These are phyloP conservation scores for Globisporangium cederbergense DNA, from an alignment of 352 stramenopile species.

Conservation along the genomic window DNA sequence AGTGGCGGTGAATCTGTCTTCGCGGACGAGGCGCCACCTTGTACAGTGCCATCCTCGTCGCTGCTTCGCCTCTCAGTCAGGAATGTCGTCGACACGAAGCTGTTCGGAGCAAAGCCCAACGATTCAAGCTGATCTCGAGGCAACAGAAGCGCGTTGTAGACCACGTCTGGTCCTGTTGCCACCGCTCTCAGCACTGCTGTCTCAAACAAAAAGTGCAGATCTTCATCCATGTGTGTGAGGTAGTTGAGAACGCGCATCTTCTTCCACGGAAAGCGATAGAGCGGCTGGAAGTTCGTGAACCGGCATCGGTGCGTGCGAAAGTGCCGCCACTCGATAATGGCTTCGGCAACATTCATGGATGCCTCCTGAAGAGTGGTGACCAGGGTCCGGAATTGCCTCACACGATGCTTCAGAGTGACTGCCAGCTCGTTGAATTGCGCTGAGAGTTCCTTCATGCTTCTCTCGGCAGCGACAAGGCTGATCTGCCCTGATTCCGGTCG, in stretches of 20 bases:
- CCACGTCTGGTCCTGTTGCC: constrained; percentile 26
- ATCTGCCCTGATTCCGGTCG: constrained; percentile 12
- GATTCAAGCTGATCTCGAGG: constrained; percentile 21
- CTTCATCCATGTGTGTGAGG: constrained; percentile 35
- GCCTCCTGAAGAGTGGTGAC: constrained; percentile 24
- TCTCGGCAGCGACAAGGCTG: constrained; percentile 4
- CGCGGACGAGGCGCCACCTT: not conserved
- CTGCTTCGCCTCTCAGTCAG: constrained; percentile 31
- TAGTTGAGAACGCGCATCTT: constrained; percentile 40
- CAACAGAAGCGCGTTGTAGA: constrained; percentile 46
- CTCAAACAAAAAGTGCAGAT: constrained; percentile 39
- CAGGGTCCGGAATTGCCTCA: constrained; percentile 30
- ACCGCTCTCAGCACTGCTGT: constrained; percentile 31
- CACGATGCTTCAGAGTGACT: constrained; percentile 25
- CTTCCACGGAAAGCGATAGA: constrained; percentile 49
- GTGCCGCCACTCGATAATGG: constrained; percentile 41
- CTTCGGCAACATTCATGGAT: constrained; percentile 36
- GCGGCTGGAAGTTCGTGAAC: constrained; percentile 38
- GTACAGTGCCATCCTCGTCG: not conserved
- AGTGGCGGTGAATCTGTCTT: not conserved
- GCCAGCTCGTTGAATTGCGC: constrained; percentile 18
- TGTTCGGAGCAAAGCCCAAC: constrained; percentile 15
- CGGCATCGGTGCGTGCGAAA: constrained; percentile 23
- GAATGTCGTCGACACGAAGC: constrained; percentile 43
- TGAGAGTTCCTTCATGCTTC: constrained; percentile 9